Conservation (phyloP, 1,284 basidiomycete genomes). For the Vanrija sp. region DNA sequence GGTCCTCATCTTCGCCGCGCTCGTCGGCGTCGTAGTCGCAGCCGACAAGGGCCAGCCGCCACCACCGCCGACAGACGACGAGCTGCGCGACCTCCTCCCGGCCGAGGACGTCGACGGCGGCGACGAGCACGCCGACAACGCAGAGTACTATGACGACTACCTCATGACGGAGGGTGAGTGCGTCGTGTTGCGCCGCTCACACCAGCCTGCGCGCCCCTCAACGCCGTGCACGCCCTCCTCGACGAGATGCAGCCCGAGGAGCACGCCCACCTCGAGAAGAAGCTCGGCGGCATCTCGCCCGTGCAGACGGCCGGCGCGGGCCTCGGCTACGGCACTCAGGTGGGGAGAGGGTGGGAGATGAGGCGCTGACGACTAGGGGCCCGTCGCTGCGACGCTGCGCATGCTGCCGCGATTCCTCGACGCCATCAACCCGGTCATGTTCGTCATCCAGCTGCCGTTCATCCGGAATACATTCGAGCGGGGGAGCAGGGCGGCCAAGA, state of each 20-base stretch:
- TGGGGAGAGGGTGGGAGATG: slow-evolving; percentile 4
- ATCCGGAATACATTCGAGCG: slow-evolving; percentile 13
- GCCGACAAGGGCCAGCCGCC: too few species aligned
- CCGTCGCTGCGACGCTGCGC: slow-evolving; percentile 35
- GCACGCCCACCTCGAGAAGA: slow-evolving; percentile 26
- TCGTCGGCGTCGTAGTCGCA: too few species aligned
- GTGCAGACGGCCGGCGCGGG: slow-evolving; percentile 30
- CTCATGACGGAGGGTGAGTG: too few species aligned
- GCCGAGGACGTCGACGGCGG: too few species aligned
- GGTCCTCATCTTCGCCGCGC: too few species aligned
- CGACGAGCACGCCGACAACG: too few species aligned
- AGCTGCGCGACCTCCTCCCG: too few species aligned
- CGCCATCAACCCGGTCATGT: slow-evolving; percentile 32
- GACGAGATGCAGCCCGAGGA: slow-evolving; percentile 22
- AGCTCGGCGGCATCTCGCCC: slow-evolving; percentile 18
- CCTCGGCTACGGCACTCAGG: slow-evolving; percentile 37
- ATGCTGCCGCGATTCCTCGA: slow-evolving; percentile 30
- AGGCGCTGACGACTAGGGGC: slow-evolving; percentile 24
- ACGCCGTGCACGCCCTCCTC: slow-evolving; percentile 29
- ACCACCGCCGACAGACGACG: too few species aligned
- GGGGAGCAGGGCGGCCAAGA: slow-evolving; percentile 9
- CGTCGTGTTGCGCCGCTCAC: neutral
- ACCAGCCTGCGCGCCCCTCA: slow-evolving; percentile 25
- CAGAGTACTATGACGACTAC: too few species aligned
- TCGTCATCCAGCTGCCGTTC: slow-evolving; percentile 1